phyloP scores from a whole-genome alignment of 1,284 basidiomycete genomes.

The Cryptococcus sp. region DNA sequence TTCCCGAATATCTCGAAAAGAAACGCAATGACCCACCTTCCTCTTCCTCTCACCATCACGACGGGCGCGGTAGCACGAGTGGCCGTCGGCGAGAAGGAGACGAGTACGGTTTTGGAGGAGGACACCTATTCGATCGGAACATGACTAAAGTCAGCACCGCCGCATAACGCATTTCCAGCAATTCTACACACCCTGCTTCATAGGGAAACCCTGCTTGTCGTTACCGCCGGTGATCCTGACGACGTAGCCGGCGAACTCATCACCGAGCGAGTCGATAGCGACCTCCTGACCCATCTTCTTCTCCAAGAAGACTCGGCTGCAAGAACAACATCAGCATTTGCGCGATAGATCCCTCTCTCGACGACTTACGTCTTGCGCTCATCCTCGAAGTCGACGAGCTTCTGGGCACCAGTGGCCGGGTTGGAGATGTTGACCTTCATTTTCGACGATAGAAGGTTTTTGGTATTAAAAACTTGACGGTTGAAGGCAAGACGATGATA shows the following conservation, averaged over 20 bases:
- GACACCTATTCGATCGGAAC: conserved; percentile 76
- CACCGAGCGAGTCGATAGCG: conserved; percentile 79
- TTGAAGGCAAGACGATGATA: conserved; percentile 1
- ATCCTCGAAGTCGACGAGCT: conserved; percentile 91
- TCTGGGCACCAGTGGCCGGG: conserved; percentile 95
- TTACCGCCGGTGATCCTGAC: conserved; percentile 85
- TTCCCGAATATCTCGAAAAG: neutral
- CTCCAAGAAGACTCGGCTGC: conserved; percentile 89
- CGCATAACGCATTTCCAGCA: no score
- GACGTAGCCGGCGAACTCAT: conserved; percentile 97
- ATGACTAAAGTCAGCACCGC: no score
- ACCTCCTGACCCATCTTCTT: conserved; percentile 97
- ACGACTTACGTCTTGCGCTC: conserved; percentile 77
- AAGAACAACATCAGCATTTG: neutral
- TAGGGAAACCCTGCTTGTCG: conserved; percentile 78
- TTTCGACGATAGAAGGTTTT: conserved; percentile 34
- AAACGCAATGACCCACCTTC: conserved; percentile 59
- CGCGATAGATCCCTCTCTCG: neutral
- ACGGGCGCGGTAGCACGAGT: conserved; percentile 95
- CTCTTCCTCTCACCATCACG: conserved; percentile 95
- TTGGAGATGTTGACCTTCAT: conserved; percentile 99
- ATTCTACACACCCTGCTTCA: conserved; percentile 96
- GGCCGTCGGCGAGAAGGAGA: conserved; percentile 90
- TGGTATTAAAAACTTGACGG: neutral
- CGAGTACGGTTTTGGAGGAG: conserved; percentile 91